Evolutionary conservation across 2,329 filamentous ascomycete genomes (phyloP).

Genomic region (Fusarium sp.): DNA sequence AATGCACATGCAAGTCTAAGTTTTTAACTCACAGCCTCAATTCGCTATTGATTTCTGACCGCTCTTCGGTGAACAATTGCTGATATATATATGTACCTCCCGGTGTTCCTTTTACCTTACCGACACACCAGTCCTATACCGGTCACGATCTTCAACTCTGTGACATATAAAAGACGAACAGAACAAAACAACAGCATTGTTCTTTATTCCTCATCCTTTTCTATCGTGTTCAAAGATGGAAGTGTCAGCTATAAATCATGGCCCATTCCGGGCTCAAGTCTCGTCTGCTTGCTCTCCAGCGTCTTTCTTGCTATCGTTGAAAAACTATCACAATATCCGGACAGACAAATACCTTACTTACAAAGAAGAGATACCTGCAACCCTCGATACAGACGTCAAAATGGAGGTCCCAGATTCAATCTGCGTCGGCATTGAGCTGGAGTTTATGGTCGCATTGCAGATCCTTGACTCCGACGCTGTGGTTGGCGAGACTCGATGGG

Average conservation of each 20-base stretch:
- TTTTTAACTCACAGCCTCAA: conserved; percentile 4
- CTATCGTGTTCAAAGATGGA: conserved; percentile 29
- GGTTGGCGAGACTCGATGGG: conserved; percentile 24
- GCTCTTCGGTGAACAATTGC: conserved; percentile 22
- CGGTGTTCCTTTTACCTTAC: conserved; percentile 8
- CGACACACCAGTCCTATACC: conserved; percentile 2
- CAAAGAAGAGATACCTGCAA: background rate
- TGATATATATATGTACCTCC: background rate
- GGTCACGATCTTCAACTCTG: background rate
- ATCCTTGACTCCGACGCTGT: conserved; percentile 1
- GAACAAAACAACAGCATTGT: background rate
- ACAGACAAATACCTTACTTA: conserved; percentile 2
- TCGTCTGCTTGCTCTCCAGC: conserved; percentile 24
- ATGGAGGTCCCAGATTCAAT: conserved; percentile 24
- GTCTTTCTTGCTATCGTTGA: conserved; percentile 1
- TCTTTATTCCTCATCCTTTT: conserved; percentile 4
- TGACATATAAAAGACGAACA: conserved; percentile 13
- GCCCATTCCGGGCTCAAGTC: conserved; percentile 14
- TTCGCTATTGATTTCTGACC: conserved; percentile 20
- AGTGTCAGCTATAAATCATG: conserved; percentile 28
- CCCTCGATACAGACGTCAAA: background rate
- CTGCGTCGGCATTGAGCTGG: conserved; percentile 44
- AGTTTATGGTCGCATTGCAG: conserved; percentile 44
- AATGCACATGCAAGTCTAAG: conserved; percentile 11
- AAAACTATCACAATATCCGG: conserved; percentile 12